Base-by-base conservation (phyloP, 2,329 filamentous ascomycete genomes). In the Talaromyces sp. region DNA sequence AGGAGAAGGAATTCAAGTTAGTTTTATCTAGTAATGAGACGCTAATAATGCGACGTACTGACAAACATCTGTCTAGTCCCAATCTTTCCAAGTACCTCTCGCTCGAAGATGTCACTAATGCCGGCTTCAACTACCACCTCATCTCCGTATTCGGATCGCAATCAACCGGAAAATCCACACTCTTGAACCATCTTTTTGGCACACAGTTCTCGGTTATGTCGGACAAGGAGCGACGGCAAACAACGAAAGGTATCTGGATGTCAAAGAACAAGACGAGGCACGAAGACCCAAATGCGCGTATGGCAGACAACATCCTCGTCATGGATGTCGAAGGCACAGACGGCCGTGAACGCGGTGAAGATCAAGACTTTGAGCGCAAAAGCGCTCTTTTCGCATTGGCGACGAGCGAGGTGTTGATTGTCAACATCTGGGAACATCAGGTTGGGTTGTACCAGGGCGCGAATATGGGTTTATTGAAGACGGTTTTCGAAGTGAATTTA, bases 271-370 rank as follows among this genome's bases (percentile, higher is more conserved):
- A 96, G 84, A 84, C 70, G 78, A 81, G 60, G 78, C 66, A 65
- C 22, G 66, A 70, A 6, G 66, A 64, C 61, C 82, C 80, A 64
- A 79, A 77, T 58, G 80, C 81, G 69, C 83, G 82, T 69, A 97
- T 98, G 93, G 93, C 94, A 63, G 92, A 97, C 73, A 99, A 99
- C 78, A 97, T 99, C 72, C 83, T 99, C 68, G 95, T 99, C 71
- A 99, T 99, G 95, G 95, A 99, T 75, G 95, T 99, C 50, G 95
- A 99, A 79, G 95, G 95, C 70, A 98, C 95, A 11, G 95, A 99
- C 77, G 95, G 95, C 61, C 88, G 95, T 70, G 95, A 99, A 82
- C 87, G 95, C 70, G 95, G 95, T 69, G 95, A 99, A 78, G 95
- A 99, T 76, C 95, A 99, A 79, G 95, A 99, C 76, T 99, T 99